phyloP scores from a whole-genome alignment of 306 rosid species.

The Comarum palustre region DNA sequence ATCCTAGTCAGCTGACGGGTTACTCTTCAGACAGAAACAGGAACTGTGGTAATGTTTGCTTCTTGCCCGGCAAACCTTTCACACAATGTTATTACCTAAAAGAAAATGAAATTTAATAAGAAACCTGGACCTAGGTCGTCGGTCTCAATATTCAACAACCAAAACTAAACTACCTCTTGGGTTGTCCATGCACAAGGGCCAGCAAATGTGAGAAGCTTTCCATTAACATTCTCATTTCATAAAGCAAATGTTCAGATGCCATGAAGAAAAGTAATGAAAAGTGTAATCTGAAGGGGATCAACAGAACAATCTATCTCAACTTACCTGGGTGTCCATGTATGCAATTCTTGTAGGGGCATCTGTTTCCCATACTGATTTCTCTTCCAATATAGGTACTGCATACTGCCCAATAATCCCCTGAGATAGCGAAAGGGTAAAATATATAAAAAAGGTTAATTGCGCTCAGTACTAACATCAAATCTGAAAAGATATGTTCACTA shows the following conservation, averaged over 20 bases:
- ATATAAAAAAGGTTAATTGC: neutral
- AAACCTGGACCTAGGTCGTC: neutral
- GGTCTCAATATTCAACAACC: neutral
- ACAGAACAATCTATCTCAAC: neutral
- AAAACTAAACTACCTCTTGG: conserved; percentile 59
- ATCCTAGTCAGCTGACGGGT: conserved; percentile 83
- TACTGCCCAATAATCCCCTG: conserved; percentile 96
- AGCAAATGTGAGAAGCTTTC: conserved; percentile 84
- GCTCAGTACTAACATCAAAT: conserved; percentile 1
- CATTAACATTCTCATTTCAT: conserved; percentile 69
- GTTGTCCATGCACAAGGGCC: conserved; percentile 99
- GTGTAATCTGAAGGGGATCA: neutral
- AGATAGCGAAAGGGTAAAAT: conserved; percentile 11
- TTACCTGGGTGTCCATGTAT: conserved; percentile 96
- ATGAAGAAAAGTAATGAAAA: neutral
- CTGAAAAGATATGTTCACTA: conserved; percentile 2
- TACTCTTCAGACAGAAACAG: conserved; percentile 80
- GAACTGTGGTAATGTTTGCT: conserved; percentile 91
- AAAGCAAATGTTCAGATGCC: conserved; percentile 19
- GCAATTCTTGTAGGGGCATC: conserved; percentile 98
- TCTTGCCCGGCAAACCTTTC: conserved; percentile 99
- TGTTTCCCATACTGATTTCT: conserved; percentile 98
- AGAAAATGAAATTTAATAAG: conserved; percentile 14
- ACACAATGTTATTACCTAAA: conserved; percentile 80
- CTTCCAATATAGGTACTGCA: conserved; percentile 90